These are phyloP conservation scores for Clavispora fructus DNA, from an alignment of 805 yeast species.

Conservation along the genomic window DNA sequence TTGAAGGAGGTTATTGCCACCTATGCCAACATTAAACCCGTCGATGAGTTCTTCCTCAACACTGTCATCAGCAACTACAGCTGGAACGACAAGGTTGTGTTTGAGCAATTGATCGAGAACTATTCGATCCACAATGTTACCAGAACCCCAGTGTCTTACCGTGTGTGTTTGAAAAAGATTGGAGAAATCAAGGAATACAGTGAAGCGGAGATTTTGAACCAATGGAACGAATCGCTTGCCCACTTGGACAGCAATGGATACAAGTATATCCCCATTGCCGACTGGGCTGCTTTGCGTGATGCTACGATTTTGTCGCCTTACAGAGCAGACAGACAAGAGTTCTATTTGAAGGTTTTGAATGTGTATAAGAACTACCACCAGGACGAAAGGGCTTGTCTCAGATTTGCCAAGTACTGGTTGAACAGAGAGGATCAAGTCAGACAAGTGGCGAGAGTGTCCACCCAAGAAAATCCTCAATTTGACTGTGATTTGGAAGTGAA, in stretches of 20 bases:
- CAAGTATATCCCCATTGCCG: slow-evolving; percentile 70
- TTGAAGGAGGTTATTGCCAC: slow-evolving; percentile 52
- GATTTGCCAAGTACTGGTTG: slow-evolving; percentile 28
- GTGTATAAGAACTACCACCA: slow-evolving; percentile 36
- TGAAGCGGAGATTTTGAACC: slow-evolving; percentile 44
- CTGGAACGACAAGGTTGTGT: slow-evolving; percentile 65
- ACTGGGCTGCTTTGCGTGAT: slow-evolving; percentile 79
- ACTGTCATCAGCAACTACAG: slow-evolving; percentile 61
- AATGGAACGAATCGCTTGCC: slow-evolving; percentile 50
- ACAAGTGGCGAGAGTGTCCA: slow-evolving; percentile 19
- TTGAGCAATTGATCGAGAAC: slow-evolving; percentile 57
- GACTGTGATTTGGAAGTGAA: slow-evolving; percentile 13
- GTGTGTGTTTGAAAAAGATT: slow-evolving; percentile 67
- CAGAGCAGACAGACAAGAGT: slow-evolving; percentile 33
- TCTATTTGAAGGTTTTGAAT: slow-evolving; percentile 12
- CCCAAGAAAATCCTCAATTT: slow-evolving; percentile 15
- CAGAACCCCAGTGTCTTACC: slow-evolving; percentile 63
- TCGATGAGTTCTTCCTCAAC: slow-evolving; percentile 80
- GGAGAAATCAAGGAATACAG: slow-evolving; percentile 57
- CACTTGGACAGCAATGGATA: slow-evolving; percentile 50
- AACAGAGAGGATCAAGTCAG: slow-evolving; percentile 20
- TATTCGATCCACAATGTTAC: slow-evolving; percentile 53
- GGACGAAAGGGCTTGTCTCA: slow-evolving; percentile 25
- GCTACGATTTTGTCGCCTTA: slow-evolving; percentile 54
- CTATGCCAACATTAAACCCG: slow-evolving; percentile 51